Conservation (phyloP, 176 grass and related monocot genomes). For the Leersia perrieri region DNA sequence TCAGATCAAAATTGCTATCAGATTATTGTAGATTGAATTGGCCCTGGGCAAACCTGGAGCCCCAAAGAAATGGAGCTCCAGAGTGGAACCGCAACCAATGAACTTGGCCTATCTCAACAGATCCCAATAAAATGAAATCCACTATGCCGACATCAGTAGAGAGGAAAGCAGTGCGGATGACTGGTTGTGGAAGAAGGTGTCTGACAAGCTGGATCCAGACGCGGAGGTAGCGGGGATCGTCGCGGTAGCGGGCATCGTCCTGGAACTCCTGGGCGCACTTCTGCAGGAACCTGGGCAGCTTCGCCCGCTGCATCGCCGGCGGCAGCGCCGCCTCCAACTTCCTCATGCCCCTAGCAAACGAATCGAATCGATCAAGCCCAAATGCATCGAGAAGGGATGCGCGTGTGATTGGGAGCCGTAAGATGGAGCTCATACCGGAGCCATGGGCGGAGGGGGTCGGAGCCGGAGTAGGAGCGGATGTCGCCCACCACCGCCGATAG, state of each 20-base stretch:
- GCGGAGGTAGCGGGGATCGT: conserved; percentile 71
- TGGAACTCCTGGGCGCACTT: conserved; percentile 88
- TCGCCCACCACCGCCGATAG: conserved; percentile 60
- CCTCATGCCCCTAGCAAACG: conserved; percentile 47
- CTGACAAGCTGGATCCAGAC: conserved; percentile 86
- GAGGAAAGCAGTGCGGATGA: background rate
- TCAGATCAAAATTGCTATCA: background rate
- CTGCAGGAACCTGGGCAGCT: conserved; percentile 89
- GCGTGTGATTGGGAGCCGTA: background rate
- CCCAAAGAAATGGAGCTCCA: background rate
- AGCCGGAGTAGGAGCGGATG: conserved; percentile 63
- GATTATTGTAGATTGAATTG: background rate
- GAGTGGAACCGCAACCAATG: background rate
- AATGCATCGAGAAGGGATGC: background rate
- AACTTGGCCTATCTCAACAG: background rate
- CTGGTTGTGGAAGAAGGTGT: background rate
- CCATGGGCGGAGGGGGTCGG: conserved; percentile 83
- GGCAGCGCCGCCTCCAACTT: conserved; percentile 60
- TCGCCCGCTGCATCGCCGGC: conserved; percentile 48
- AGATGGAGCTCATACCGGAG: conserved; percentile 43
- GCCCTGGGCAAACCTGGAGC: background rate
- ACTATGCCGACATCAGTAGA: background rate
- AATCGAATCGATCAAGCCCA: background rate
- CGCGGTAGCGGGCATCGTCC: conserved; percentile 52
- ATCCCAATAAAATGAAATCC: conserved; percentile 8